phyloP scores from a whole-genome alignment of 176 grass and related monocot genomes.

The Lolium multiflorum region DNA sequence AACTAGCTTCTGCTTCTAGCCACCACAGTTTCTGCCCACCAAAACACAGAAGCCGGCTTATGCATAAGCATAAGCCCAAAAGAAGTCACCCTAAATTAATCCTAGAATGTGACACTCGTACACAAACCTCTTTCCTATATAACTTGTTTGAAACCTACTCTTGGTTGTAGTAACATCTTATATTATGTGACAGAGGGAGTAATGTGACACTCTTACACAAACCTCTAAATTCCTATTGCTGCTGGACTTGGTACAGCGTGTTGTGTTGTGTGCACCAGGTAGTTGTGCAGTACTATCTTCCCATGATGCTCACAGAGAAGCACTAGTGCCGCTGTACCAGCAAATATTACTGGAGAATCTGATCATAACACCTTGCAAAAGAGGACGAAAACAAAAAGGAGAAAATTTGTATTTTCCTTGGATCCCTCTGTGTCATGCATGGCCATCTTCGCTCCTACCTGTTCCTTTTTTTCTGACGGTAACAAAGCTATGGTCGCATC shows the following conservation, averaged over 20 bases:
- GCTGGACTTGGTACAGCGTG: neutral
- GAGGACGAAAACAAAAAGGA: neutral
- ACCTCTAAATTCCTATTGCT: neutral
- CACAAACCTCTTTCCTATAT: too few relatives aligned
- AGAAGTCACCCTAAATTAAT: too few relatives aligned
- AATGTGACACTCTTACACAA: too few relatives aligned
- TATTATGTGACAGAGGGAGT: too few relatives aligned
- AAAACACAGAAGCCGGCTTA: too few relatives aligned
- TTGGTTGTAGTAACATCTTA: too few relatives aligned
- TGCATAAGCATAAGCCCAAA: too few relatives aligned
- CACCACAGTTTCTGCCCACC: too few relatives aligned
- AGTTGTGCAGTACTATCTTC: neutral
- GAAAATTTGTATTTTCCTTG: slow-evolving; percentile 23
- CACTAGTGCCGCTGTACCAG: neutral
- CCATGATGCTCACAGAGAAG: slow-evolving; percentile 20
- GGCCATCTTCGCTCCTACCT: neutral
- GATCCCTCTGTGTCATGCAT: slow-evolving; percentile 37
- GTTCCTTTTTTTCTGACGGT: neutral
- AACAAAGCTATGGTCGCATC: slow-evolving; percentile 28
- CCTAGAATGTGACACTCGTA: too few relatives aligned
- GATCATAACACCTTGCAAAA: slow-evolving; percentile 15
- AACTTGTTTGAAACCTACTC: too few relatives aligned
- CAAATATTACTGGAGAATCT: neutral
- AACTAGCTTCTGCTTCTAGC: too few relatives aligned
- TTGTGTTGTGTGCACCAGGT: neutral